Base-by-base conservation (phyloP, 371 early-diverging fungal species). In the Batrachochytrium dendrobatidis region DNA sequence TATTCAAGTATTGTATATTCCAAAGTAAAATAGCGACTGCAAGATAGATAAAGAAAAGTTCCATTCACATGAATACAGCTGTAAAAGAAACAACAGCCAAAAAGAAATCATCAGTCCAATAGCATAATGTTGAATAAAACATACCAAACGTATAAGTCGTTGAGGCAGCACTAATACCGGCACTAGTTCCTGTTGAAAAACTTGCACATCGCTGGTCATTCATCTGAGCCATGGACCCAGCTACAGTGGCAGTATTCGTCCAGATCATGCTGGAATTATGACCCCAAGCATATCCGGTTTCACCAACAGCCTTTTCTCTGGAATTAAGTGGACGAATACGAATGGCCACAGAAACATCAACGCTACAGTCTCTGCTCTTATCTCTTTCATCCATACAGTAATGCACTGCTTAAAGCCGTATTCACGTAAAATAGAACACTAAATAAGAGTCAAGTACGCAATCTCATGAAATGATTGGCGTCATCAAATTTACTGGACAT, bases 91-190 rank as follows among this genome's bases (percentile, higher is more conserved):
- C 39, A 39, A 15, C 39, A 12, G 39, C 15, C 39, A 12, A 39
- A n/a, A n/a, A 12, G 39, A 39, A 12, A n/a, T 39, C 39, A 39
- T 12, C 39, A 39, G 39, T n/a, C n/a, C 39, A n/a, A n/a, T n/a
- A n/a, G 39, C 39, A 15, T 39, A 15, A 12, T 39, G 15, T 15
- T 39, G 39, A 15, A n/a, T 39, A 12, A n/a, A n/a, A 39, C 39
- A 39, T 29, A 48, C 49, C 49, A 48, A 48, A 48, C 49, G 49
- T 48, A 29, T 48, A 48, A 25, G 49, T 7, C 39, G 39, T 17
- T 39, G 39, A 39, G 20, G 39, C 39, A 20, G 8, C 8, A 6
- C 12, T 29, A 48, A 29, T 6, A 29, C 49, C 8, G 39, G 17
- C 39, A 39, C 15, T 39, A 39, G 17, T 39, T 15, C 39, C 20